Evolutionary conservation across 2,329 filamentous ascomycete genomes (phyloP).

Genomic region (Teratosphaeria gauchensis): DNA sequence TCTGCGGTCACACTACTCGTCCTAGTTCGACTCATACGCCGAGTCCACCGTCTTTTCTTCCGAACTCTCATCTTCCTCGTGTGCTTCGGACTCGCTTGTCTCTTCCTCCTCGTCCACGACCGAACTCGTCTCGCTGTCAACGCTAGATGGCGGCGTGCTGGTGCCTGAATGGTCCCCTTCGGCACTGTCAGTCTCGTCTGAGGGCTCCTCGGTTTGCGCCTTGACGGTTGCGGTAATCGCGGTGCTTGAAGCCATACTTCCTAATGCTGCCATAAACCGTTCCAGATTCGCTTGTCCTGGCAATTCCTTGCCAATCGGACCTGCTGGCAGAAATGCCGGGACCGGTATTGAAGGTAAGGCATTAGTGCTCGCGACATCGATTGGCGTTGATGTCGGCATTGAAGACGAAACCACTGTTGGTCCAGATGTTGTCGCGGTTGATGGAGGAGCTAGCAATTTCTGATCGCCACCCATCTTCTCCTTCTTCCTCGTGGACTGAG

Average conservation of each 20-base stretch:
- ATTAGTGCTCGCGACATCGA: neutral
- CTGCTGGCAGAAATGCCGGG: neutral
- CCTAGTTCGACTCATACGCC: neutral
- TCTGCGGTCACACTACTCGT: neutral
- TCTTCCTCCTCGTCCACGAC: neutral
- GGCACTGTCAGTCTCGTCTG: neutral
- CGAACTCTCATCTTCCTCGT: neutral
- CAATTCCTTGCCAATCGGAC: neutral
- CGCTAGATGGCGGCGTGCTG: neutral
- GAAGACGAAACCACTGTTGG: neutral
- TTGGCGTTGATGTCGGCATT: neutral
- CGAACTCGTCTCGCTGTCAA: neutral
- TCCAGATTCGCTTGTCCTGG: neutral
- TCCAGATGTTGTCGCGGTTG: neutral
- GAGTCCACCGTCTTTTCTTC: neutral
- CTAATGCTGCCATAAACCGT: neutral
- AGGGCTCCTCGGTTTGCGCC: neutral
- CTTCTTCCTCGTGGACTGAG: neutral
- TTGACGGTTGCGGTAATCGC: neutral
- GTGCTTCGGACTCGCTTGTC: neutral
- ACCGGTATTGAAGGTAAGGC: neutral
- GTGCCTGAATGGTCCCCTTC: neutral
- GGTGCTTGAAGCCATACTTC: neutral
- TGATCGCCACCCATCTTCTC: neutral
- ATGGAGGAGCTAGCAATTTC: neutral